Base-by-base conservation (phyloP, 2,329 filamentous ascomycete genomes). In the Fusarium caatingaense region DNA sequence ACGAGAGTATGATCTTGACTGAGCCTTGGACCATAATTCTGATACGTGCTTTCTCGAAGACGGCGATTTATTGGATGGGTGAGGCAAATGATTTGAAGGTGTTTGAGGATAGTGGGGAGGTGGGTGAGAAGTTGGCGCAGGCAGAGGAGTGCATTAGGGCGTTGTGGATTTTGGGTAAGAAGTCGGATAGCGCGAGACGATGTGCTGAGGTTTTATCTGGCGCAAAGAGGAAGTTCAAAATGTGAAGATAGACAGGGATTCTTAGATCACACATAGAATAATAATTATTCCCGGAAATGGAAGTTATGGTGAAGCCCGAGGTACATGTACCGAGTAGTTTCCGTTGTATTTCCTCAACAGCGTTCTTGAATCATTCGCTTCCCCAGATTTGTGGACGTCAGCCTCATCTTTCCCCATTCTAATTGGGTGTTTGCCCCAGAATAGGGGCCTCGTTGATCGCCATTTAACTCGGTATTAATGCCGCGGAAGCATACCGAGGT, bases 1-100 rank as follows among this genome's bases (percentile, higher is more conserved):
- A 82, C 40, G 81, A 87, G 64, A 85, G 84, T 2, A 84, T 86
- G 3, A 78, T 89, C 7, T 71, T 89, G 32, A 88, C 86, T 0
- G 87, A 89, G 61, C 87, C 87, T 3, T 89, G 87, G 87, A 88
- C 86, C 0, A 82, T 84, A 4, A 82, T 88, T 5, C 70, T 88
- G 21, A 83, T 88, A 51, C 79, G 84, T 8, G 82, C 82, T 0
- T 88, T 88, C 60, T 80, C 82, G 5, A 84, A 82, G 65, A 83
- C 85, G 1, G 81, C 76, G 2, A 64, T 77, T 1, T 61, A 77
- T 41, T 74, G 79, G 34, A 51, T 87, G 8, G 75, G 81, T 7
- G 75, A 74, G 16, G 75, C 72, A 0, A 74, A 74, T 21, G 64
- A 74, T 4, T 15, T 70, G 12, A 28, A 51, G 9, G 68, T 76